Conservation (phyloP, 768 basidiomycete genomes). For the Podaxis sp. region DNA sequence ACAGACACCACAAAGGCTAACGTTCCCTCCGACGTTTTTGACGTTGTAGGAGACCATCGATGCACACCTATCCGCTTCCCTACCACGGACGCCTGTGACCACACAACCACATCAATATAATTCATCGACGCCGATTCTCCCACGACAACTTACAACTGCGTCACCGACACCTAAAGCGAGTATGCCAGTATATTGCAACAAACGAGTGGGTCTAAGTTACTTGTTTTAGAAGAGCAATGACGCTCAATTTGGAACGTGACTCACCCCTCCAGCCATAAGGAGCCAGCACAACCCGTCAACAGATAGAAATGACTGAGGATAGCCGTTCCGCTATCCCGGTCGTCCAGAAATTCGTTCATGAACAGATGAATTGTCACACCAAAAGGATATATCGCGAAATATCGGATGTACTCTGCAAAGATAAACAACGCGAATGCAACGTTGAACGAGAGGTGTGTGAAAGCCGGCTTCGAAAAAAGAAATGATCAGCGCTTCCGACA, state of each 20-base stretch:
- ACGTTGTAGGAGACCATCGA: conserved; percentile 80
- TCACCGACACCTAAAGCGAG: conserved; percentile 91
- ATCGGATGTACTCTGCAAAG: conserved; percentile 96
- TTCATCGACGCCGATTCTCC: neutral
- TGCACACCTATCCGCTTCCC: conserved; percentile 81
- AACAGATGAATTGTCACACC: conserved; percentile 92
- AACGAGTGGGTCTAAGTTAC: conserved; percentile 34
- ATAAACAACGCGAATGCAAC: conserved; percentile 93
- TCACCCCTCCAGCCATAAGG: conserved; percentile 93
- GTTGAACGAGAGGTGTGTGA: conserved; percentile 93
- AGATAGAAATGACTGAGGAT: conserved; percentile 98
- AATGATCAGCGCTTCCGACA: conserved; percentile 1
- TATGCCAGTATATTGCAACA: conserved; percentile 77
- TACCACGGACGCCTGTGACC: conserved; percentile 79
- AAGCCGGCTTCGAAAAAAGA: conserved; percentile 71
- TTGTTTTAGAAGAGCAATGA: neutral
- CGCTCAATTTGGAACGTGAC: conserved; percentile 26
- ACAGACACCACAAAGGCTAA: conserved; percentile 77
- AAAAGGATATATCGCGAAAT: conserved; percentile 97
- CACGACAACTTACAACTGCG: conserved; percentile 63
- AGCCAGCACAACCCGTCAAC: conserved; percentile 90
- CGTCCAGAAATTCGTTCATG: conserved; percentile 96
- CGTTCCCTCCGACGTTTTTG: conserved; percentile 92
- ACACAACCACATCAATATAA: conserved; percentile 5
- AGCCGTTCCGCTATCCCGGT: conserved; percentile 92